Conservation (phyloP, 345 rosid genomes). For the Syzygium aqueum region DNA sequence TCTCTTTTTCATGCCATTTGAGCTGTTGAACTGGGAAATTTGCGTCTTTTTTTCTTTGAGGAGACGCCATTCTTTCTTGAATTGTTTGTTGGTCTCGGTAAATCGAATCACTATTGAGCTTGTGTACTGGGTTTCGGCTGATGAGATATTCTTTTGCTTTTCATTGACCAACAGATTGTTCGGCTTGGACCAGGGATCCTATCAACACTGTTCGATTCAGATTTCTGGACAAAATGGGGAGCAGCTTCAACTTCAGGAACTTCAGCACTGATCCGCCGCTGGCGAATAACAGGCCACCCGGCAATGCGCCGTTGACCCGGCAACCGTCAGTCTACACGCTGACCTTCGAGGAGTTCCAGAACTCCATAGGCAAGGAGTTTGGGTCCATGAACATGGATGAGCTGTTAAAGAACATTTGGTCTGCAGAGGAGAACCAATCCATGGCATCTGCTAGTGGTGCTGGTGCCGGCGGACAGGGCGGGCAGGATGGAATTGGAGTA, state of each 20-base stretch:
- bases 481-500: slow-evolving; percentile 21
- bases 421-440: slow-evolving; percentile 13
- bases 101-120: neutral
- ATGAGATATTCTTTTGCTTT: neutral
- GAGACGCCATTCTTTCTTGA: neutral
- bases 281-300: slow-evolving; percentile 27
- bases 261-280: slow-evolving; percentile 26
- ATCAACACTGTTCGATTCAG: slow-evolving; percentile 14
- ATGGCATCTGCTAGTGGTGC: slow-evolving; percentile 1
- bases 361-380: slow-evolving; percentile 74
- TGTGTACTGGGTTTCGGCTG: neutral
- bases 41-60: neutral
- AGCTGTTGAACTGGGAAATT: neutral
- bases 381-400: slow-evolving; percentile 99
- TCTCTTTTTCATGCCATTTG: neutral
- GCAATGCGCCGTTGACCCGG: slow-evolving; percentile 35
- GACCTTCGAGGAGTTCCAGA: slow-evolving; percentile 90
- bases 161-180: neutral
- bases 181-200: neutral
- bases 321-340: slow-evolving; percentile 74
- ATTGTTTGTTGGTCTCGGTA: neutral
- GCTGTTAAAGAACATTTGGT: slow-evolving; percentile 18
- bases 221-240: slow-evolving; percentile 36
- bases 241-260: slow-evolving; percentile 57
- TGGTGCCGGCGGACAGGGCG: slow-evolving; percentile 15